Conservation (phyloP, 768 basidiomycete species). For the Boletus coccyginus region DNA sequence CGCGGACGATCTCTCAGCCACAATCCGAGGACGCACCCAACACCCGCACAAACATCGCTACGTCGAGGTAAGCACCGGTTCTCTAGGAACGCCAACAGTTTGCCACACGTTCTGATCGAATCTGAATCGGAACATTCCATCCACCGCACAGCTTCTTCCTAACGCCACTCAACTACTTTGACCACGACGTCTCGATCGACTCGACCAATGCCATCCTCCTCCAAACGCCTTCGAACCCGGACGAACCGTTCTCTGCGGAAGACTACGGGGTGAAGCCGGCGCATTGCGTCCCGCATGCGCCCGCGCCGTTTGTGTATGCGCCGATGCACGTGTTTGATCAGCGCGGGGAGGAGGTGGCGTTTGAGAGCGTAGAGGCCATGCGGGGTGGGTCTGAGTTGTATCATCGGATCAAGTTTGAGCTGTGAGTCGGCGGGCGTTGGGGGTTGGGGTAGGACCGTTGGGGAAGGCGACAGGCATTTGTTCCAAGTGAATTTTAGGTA, state of each 20-base stretch:
- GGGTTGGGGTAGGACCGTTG: no score
- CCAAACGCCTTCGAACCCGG: constrained; percentile 36
- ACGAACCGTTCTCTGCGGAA: constrained; percentile 41
- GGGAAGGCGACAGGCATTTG: no score
- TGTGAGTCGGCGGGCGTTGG: constrained; percentile 3
- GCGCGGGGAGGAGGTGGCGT: constrained; percentile 31
- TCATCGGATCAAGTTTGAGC: constrained; percentile 37
- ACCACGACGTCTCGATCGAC: constrained; percentile 60
- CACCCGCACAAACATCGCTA: constrained; percentile 54
- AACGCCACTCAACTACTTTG: constrained; percentile 64
- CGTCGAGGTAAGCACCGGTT: constrained; percentile 42
- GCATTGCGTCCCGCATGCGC: constrained; percentile 38
- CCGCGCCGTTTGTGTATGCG: constrained; percentile 39
- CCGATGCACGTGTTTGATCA: constrained; percentile 34
- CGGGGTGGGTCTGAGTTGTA: constrained; percentile 38
- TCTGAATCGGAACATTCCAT: neutral
- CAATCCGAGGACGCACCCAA: constrained; percentile 65
- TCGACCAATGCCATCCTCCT: constrained; percentile 51
- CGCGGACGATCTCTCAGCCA: constrained; percentile 34
- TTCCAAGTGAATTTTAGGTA: no score
- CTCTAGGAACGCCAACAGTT: neutral
- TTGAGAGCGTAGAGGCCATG: constrained; percentile 37
- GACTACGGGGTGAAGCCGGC: constrained; percentile 50
- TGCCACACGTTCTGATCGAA: neutral
- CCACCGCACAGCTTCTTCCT: constrained; percentile 45